These are phyloP conservation scores for Citrus reticulata DNA, from an alignment of 345 rosid species.

Conservation along the genomic window DNA sequence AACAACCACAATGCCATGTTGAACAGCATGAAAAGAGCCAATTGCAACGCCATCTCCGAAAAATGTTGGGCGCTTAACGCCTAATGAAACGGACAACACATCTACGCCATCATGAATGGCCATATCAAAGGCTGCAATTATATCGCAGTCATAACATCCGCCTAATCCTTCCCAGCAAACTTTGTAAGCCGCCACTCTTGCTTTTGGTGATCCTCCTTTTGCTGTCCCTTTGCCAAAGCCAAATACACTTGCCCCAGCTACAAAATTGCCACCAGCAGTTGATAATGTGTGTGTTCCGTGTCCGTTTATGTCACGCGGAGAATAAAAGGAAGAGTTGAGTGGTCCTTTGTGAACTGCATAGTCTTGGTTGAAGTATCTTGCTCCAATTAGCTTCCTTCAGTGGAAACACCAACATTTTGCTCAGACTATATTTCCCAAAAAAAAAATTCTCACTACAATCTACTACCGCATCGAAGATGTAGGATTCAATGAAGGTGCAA, in stretches of 20 bases:
- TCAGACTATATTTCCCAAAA: too few relatives aligned
- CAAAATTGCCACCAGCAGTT: slow-evolving; percentile 73
- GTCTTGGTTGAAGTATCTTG: slow-evolving; percentile 51
- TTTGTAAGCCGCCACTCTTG: slow-evolving; percentile 83
- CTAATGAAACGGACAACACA: slow-evolving; percentile 69
- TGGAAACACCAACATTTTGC: not conserved
- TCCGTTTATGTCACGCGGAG: slow-evolving; percentile 73
- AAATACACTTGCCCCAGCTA: slow-evolving; percentile 42
- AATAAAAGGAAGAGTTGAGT: slow-evolving; percentile 41
- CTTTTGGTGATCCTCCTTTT: slow-evolving; percentile 84
- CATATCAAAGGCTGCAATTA: slow-evolving; percentile 60
- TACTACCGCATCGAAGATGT: too few relatives aligned
- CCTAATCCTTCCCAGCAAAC: slow-evolving; percentile 40
- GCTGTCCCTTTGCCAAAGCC: slow-evolving; percentile 61
- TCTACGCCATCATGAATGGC: slow-evolving; percentile 88
- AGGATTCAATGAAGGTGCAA: too few relatives aligned
- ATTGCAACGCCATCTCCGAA: slow-evolving; percentile 58
- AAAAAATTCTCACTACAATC: too few relatives aligned
- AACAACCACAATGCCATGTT: slow-evolving; percentile 54
- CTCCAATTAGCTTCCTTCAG: slow-evolving; percentile 73
- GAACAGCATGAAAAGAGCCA: slow-evolving; percentile 77
- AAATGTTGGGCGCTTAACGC: slow-evolving; percentile 5
- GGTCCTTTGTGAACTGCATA: slow-evolving; percentile 40
- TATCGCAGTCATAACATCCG: slow-evolving; percentile 70
- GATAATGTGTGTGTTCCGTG: slow-evolving; percentile 93